These are phyloP conservation scores for Picochlorum sp. DNA, from an alignment of 139 green algal genomes.

Conservation along the genomic window DNA sequence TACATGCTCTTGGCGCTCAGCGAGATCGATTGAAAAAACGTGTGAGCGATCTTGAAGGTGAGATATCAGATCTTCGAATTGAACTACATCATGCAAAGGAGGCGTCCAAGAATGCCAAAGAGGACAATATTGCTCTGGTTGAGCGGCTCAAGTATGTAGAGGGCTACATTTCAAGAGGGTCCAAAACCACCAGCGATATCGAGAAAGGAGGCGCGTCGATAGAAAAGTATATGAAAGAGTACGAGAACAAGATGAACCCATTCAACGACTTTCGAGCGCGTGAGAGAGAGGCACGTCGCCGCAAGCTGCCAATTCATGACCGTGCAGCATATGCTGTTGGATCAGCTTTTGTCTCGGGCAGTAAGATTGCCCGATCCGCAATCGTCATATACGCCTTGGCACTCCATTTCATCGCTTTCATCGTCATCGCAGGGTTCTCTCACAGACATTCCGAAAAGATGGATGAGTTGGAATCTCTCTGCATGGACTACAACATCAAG, in stretches of 20 bases:
- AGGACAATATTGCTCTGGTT: slow-evolving; percentile 86
- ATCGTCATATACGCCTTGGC: slow-evolving; percentile 76
- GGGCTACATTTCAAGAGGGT: neutral
- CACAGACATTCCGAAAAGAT: slow-evolving; percentile 16
- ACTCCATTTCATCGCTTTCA: slow-evolving; percentile 72
- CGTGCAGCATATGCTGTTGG: slow-evolving; percentile 23
- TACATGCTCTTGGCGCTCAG: slow-evolving; percentile 70
- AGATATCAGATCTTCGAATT: slow-evolving; percentile 17
- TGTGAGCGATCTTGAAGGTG: slow-evolving; percentile 66
- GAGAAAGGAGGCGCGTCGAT: slow-evolving; percentile 59
- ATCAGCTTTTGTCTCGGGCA: slow-evolving; percentile 31
- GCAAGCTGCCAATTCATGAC: slow-evolving; percentile 20
- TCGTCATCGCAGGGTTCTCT: slow-evolving; percentile 46
- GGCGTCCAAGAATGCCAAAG: slow-evolving; percentile 33
- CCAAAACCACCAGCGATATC: slow-evolving; percentile 33
- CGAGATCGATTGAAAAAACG: slow-evolving; percentile 64
- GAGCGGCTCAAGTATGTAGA: slow-evolving; percentile 81
- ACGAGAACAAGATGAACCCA: slow-evolving; percentile 84
- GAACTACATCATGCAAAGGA: slow-evolving; percentile 25
- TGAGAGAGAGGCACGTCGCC: slow-evolving; percentile 23
- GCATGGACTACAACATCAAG: slow-evolving; percentile 12
- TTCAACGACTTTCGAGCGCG: slow-evolving; percentile 53
- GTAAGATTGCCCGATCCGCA: slow-evolving; percentile 13
- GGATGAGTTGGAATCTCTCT: slow-evolving; percentile 21
- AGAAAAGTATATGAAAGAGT: slow-evolving; percentile 68